These are phyloP conservation scores for Candida buenavistaensis DNA, from an alignment of 1,139 yeast species.

Conservation along the genomic window DNA sequence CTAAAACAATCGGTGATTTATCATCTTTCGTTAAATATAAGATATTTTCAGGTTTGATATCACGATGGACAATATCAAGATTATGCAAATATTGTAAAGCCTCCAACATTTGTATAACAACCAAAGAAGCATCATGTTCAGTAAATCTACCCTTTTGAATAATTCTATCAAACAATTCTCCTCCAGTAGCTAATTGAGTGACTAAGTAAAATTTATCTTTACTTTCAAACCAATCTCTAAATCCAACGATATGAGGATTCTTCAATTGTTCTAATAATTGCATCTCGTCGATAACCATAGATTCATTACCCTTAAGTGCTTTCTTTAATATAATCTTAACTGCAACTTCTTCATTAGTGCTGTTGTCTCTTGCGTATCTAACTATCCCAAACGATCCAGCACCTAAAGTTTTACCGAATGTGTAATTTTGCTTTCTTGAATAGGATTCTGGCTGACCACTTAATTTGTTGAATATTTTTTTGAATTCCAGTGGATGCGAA, in stretches of 20 bases:
- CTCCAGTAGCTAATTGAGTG: constrained; percentile 84
- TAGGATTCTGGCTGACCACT: constrained; percentile 77
- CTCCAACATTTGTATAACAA: constrained; percentile 66
- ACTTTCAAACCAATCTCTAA: constrained; percentile 87
- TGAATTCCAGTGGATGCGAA: constrained; percentile 17
- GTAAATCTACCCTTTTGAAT: constrained; percentile 75
- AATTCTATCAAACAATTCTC: constrained; percentile 86
- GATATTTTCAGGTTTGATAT: constrained; percentile 87
- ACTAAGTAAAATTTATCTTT: constrained; percentile 75
- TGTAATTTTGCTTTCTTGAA: constrained; percentile 60
- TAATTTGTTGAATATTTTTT: constrained; percentile 49
- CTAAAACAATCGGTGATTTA: constrained; percentile 73
- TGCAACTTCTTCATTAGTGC: constrained; percentile 73
- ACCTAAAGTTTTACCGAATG: constrained; percentile 79
- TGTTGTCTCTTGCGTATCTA: constrained; percentile 63
- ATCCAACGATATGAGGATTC: constrained; percentile 82
- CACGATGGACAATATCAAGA: constrained; percentile 82
- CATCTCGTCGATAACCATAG: constrained; percentile 74
- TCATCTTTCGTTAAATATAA: constrained; percentile 55
- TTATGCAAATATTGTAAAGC: constrained; percentile 77
- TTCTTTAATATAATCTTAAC: constrained; percentile 82
- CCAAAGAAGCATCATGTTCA: constrained; percentile 76
- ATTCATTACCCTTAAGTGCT: constrained; percentile 73
- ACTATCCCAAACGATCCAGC: constrained; percentile 94
- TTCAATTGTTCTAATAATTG: constrained; percentile 60